A percentile compares a stretch with the other conserved stretches of the same genome.
phyloP scores from a whole-genome alignment of 768 basidiomycete species.

The Russula sp. region DNA sequence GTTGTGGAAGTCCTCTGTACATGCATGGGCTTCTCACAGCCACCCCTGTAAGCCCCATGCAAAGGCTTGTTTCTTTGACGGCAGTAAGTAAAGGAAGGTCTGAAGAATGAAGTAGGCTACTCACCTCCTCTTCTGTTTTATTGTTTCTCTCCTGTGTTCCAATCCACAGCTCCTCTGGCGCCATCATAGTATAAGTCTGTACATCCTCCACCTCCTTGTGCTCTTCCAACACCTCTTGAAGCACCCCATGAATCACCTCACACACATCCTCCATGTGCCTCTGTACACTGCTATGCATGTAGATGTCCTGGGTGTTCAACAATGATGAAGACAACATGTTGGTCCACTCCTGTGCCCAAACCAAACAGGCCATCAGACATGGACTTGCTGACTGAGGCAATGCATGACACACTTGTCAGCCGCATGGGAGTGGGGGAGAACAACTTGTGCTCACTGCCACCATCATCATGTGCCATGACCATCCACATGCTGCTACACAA shows the following conservation, averaged over 20 bases:
- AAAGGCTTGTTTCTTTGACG: constrained; percentile 40
- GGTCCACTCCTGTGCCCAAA: background rate
- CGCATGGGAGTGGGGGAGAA: background rate
- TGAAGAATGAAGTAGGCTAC: background rate
- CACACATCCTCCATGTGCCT: constrained; percentile 12
- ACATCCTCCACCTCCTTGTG: constrained; percentile 53
- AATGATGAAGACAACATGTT: too few species aligned
- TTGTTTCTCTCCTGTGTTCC: constrained; percentile 38
- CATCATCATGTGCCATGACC: constrained; percentile 40
- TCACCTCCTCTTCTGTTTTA: constrained; percentile 49
- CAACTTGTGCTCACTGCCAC: constrained; percentile 17
- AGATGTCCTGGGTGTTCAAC: constrained; percentile 9
- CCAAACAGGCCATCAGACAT: constrained; percentile 19
- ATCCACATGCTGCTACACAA: constrained; percentile 68
- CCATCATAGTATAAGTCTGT: constrained; percentile 71
- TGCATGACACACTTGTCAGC: background rate
- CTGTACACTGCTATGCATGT: background rate
- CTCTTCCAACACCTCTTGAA: constrained; percentile 14
- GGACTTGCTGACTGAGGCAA: constrained; percentile 1
- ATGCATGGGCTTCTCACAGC: constrained; percentile 48
- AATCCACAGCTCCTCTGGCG: constrained; percentile 48
- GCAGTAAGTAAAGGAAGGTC: background rate
- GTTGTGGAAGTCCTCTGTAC: constrained; percentile 41
- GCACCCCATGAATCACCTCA: constrained; percentile 5
- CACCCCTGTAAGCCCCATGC: constrained; percentile 47